A percentile compares a stretch with the other conserved stretches of the same genome.
phyloP scores from a whole-genome alignment of 495 filamentous ascomycete species.

The Monascus purpureus region DNA sequence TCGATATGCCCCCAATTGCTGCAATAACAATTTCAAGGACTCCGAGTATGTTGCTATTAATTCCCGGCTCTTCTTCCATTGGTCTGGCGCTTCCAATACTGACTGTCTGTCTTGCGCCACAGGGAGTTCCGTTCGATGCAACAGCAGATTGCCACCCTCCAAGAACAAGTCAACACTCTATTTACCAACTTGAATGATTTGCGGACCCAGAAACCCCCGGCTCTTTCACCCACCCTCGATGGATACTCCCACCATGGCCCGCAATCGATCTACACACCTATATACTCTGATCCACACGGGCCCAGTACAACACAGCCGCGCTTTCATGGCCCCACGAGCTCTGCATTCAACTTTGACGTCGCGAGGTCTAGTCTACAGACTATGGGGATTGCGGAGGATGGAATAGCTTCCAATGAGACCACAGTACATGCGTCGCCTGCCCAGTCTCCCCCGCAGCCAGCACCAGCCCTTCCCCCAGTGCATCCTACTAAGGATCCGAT shows the following conservation, averaged over 20 bases:
- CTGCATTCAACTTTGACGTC: slow-evolving; percentile 72
- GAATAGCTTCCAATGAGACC: slow-evolving; percentile 40
- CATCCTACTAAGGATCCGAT: slow-evolving; percentile 54
- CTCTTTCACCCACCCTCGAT: slow-evolving; percentile 26
- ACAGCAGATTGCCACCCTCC: slow-evolving; percentile 56
- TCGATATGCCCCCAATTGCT: slow-evolving; percentile 87
- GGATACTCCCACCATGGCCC: slow-evolving; percentile 24
- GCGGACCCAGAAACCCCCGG: slow-evolving; percentile 24
- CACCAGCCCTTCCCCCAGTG: slow-evolving; percentile 18
- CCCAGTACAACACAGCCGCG: slow-evolving; percentile 39
- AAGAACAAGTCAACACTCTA: slow-evolving; percentile 70
- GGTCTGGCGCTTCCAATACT: too few relatives aligned
- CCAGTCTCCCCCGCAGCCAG: slow-evolving; percentile 37
- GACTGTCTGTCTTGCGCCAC: slow-evolving; percentile 3
- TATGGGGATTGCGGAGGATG: slow-evolving; percentile 66
- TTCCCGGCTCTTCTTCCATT: too few relatives aligned
- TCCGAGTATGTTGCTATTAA: slow-evolving; percentile 45
- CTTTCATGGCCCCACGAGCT: slow-evolving; percentile 79
- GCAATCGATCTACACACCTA: slow-evolving; percentile 19
- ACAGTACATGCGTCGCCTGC: slow-evolving; percentile 37
- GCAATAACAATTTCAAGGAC: slow-evolving; percentile 67
- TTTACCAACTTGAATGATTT: slow-evolving; percentile 56
- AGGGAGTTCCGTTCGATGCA: slow-evolving; percentile 71
- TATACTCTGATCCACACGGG: slow-evolving; percentile 19
- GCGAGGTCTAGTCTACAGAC: slow-evolving; percentile 76